Percentiles rank a stretch among this genome's conserved stretches.
phyloP scores from a whole-genome alignment of 2,329 filamentous ascomycete genomes.

The Sordariomycetes sp. region DNA sequence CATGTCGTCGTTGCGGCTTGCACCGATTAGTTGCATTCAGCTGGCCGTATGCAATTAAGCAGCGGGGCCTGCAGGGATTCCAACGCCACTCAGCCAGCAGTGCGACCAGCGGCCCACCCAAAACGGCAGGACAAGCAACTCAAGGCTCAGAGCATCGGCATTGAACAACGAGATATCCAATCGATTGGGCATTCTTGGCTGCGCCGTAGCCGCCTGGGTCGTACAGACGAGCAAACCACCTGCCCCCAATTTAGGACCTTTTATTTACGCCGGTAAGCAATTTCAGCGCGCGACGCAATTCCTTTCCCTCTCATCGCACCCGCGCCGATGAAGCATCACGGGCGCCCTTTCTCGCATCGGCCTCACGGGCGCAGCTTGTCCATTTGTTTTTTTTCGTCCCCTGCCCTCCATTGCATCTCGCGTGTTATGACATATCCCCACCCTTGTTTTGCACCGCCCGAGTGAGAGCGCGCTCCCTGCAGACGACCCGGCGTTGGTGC shows the following conservation, averaged over 20 bases:
- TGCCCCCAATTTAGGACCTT: background rate
- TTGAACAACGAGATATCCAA: background rate
- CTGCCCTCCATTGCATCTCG: background rate
- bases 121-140: background rate
- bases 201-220: background rate
- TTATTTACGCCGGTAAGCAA: background rate
- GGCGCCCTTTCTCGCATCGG: background rate
- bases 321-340: background rate
- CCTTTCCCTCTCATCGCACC: background rate
- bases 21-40: background rate
- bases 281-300: background rate
- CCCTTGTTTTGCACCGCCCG: background rate
- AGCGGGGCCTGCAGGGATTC: background rate
- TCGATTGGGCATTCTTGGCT: background rate
- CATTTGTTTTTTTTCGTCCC: background rate
- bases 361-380: background rate
- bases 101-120: background rate
- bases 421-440: background rate
- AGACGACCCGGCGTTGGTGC: background rate
- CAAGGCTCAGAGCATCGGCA: background rate
- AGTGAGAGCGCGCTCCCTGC: background rate
- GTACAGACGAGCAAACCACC: background rate
- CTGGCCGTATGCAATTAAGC: background rate
- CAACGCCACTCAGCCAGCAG: background rate
- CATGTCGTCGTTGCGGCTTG: too few species aligned